Conservation (phyloP, 129 eudicot species). For the Calendula officinalis region DNA sequence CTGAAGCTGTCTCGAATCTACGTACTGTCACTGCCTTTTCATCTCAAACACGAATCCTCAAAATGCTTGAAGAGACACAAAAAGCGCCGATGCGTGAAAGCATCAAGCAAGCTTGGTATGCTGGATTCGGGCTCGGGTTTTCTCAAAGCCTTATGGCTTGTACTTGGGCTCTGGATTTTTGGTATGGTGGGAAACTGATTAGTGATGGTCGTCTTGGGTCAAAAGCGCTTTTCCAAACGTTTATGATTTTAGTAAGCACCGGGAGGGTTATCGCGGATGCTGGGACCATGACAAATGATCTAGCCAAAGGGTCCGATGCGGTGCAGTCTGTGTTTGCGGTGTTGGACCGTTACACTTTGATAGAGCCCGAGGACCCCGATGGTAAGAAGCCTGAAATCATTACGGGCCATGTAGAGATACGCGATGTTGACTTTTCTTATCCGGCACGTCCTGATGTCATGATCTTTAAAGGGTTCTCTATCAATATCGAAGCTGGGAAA, state of each 20-base stretch:
- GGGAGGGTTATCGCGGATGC: constrained; percentile 94
- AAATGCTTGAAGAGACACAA: constrained; percentile 71
- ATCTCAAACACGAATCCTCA: constrained; percentile 76
- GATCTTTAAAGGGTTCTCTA: constrained; percentile 63
- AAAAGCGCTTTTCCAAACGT: constrained; percentile 66
- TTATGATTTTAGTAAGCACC: constrained; percentile 80
- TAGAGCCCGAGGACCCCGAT: constrained; percentile 75
- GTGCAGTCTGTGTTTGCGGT: constrained; percentile 79
- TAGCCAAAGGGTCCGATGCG: constrained; percentile 75
- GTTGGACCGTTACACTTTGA: constrained; percentile 59
- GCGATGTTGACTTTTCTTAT: constrained; percentile 69
- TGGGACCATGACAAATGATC: constrained; percentile 89
- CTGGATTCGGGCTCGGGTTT: constrained; percentile 77
- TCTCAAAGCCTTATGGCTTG: constrained; percentile 69
- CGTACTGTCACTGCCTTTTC: constrained; percentile 83
- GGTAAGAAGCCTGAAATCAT: constrained; percentile 54
- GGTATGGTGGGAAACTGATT: constrained; percentile 87
- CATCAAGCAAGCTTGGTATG: constrained; percentile 81
- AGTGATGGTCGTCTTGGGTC: constrained; percentile 57
- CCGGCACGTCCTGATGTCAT: constrained; percentile 68
- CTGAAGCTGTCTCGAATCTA: constrained; percentile 91
- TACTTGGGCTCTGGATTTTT: constrained; percentile 77
- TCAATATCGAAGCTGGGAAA: constrained; percentile 70
- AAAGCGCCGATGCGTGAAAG: constrained; percentile 72
- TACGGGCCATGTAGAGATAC: constrained; percentile 62